A percentile compares a stretch with the other conserved stretches of the same genome.
Evolutionary conservation across 2,329 filamentous ascomycete species (phyloP).

Genomic region (Colletotrichum musicola): DNA sequence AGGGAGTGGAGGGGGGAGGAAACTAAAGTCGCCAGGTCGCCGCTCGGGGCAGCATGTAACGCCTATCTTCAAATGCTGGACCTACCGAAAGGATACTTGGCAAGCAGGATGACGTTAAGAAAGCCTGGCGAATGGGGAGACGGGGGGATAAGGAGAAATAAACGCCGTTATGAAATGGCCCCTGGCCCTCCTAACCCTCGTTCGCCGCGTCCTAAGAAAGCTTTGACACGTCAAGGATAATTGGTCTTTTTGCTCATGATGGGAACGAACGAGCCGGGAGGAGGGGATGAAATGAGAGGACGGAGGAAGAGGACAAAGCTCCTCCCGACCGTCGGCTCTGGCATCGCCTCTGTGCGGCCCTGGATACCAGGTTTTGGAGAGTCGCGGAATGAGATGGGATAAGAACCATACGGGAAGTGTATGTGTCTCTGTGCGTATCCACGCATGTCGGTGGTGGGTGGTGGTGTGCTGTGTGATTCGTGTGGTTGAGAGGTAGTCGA

Average conservation of each 20-base stretch:
- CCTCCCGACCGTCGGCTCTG: background rate
- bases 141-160: background rate
- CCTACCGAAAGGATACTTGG: background rate
- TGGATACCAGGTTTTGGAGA: background rate
- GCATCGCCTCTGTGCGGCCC: background rate
- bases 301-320: constrained; percentile 11
- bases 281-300: background rate
- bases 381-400: constrained; percentile 19
- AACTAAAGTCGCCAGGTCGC: constrained; percentile 14
- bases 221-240: constrained; percentile 33
- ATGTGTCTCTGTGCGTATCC: constrained; percentile 1
- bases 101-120: background rate
- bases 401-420: background rate
- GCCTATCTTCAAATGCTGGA: background rate
- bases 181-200: constrained; percentile 3
- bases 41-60: constrained; percentile 21
- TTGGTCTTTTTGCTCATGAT: constrained; percentile 18
- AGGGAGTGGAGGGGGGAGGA: background rate
- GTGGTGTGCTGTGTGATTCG: constrained; percentile 6
- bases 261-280: background rate
- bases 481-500: background rate
- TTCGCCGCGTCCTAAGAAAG: constrained; percentile 9
- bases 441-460: background rate
- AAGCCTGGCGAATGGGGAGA: background rate
- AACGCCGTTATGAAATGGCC: constrained; percentile 28